Evolutionary conservation across 2,329 filamentous ascomycete species (phyloP).

Genomic region (Thielaviopsis euricoi): DNA sequence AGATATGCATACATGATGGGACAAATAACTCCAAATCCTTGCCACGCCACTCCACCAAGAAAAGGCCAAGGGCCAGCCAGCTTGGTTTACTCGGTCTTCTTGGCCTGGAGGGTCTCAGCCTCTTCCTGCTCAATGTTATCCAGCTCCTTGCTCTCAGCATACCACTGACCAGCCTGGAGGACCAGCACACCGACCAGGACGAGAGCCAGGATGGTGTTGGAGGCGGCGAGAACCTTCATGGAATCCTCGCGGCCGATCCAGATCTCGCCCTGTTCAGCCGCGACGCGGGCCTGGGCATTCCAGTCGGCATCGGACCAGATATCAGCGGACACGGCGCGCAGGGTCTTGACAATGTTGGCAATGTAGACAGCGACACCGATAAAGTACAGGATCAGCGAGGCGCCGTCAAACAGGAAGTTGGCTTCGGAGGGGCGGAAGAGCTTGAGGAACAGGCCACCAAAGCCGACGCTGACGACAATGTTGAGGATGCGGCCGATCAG

Average conservation of each 20-base stretch:
- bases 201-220: slow-evolving; percentile 88
- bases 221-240: slow-evolving; percentile 77
- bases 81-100: slow-evolving; percentile 9
- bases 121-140: slow-evolving; percentile 48
- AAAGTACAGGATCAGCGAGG: slow-evolving; percentile 65
- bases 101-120: slow-evolving; percentile 15
- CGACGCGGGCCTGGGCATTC: slow-evolving; percentile 23
- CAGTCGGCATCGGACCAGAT: slow-evolving; percentile 33
- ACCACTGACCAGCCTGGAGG: slow-evolving; percentile 94
- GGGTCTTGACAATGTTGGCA: slow-evolving; percentile 89
- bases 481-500: slow-evolving; percentile 87
- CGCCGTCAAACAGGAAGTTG: slow-evolving; percentile 87
- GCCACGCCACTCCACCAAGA: not conserved
- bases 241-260: slow-evolving; percentile 74
- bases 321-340: slow-evolving; percentile 65
- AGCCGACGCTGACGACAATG: slow-evolving; percentile 76
- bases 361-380: slow-evolving; percentile 87
- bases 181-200: slow-evolving; percentile 84
- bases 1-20: not conserved
- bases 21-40: not conserved
- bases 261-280: slow-evolving; percentile 40
- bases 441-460: slow-evolving; percentile 82
- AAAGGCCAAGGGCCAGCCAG: not conserved
- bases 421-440: slow-evolving; percentile 86
- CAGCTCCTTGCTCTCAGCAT: slow-evolving; percentile 88